A percentile compares a stretch with the other conserved stretches of the same genome.
Conservation (phyloP, 106 monocot genomes). For the Acorus calamus region DNA sequence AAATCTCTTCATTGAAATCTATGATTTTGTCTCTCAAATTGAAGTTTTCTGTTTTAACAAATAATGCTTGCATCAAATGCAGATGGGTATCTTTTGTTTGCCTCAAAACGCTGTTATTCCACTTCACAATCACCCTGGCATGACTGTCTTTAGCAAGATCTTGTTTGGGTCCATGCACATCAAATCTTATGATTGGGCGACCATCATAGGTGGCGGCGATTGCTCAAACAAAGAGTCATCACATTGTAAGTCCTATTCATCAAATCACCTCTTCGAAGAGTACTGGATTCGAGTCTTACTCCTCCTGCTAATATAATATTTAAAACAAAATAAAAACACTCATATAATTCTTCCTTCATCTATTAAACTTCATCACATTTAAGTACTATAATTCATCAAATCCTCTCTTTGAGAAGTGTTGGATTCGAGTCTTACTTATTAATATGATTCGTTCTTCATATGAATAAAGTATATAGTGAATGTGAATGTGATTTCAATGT, state of each 20-base stretch:
- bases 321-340: background rate
- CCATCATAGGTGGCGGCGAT: conserved; percentile 3
- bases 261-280: background rate
- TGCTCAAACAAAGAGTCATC: background rate
- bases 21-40: background rate
- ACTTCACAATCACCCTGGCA: conserved; percentile 86
- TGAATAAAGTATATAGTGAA: background rate
- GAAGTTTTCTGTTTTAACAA: background rate
- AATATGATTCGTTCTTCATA: background rate
- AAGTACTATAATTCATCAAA: background rate
- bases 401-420: too few relatives aligned
- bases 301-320: background rate
- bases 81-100: conserved; percentile 78
- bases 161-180: conserved; percentile 87
- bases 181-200: conserved; percentile 78
- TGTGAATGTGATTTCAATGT: background rate
- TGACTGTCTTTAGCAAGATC: conserved; percentile 94
- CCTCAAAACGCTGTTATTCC: conserved; percentile 65
- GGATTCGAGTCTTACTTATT: background rate
- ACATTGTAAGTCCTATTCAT: conserved; percentile 14
- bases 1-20: background rate
- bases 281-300: background rate
- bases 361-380: conserved; percentile 2
- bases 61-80: conserved; percentile 5
- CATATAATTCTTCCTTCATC: background rate